Base-by-base conservation (phyloP, 495 filamentous ascomycete genomes). In the Aspergillus homomorphus region DNA sequence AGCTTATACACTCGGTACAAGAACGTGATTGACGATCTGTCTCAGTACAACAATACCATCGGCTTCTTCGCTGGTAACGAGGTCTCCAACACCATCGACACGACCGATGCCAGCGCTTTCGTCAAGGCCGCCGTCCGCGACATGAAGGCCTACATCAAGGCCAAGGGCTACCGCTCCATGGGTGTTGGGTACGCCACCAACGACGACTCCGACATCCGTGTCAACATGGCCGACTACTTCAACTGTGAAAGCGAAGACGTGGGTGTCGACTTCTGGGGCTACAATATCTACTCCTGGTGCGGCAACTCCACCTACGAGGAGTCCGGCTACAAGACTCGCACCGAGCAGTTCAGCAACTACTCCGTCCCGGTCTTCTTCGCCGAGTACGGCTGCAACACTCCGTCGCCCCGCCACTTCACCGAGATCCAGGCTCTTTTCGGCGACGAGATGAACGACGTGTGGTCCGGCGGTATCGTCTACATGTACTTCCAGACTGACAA, bases 221-320 rank as follows among this genome's bases (percentile, higher is more conserved):
- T 70, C 41, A 69, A 88, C 64, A 82, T 98, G 64, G 90, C 90
- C 28, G 74, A 91, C 69, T 98, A 94, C 77, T 94, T 98, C 80
- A 89, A 96, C 82, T 98, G 94, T 66, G 89, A 88, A 53, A 70
- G 82, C 30, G 56, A 76, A 26, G 74, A 75, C 0, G 77, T 82
- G 14, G 76, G 84, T 43, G 92, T 96, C 60, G 93, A 98, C 72
- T 97, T 91, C 80, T 97, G 91, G 91, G 94, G 94, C 53, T 96
- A 96, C 83, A 98, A 98, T 76, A 93, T 97, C 78, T 98, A 98
- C 77, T 92, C 89, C 41, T 98, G 94, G 94, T 98, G 94, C 68
- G 94, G 94, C 50, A 68, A 90, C 51, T 92, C 87, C 58, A 82
- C 80, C 55, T 93, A 87, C 68, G 64, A 75, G 48, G 62, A 73